phyloP scores from a whole-genome alignment of 73 alveolate genomes.

The Halteria grandinella region DNA sequence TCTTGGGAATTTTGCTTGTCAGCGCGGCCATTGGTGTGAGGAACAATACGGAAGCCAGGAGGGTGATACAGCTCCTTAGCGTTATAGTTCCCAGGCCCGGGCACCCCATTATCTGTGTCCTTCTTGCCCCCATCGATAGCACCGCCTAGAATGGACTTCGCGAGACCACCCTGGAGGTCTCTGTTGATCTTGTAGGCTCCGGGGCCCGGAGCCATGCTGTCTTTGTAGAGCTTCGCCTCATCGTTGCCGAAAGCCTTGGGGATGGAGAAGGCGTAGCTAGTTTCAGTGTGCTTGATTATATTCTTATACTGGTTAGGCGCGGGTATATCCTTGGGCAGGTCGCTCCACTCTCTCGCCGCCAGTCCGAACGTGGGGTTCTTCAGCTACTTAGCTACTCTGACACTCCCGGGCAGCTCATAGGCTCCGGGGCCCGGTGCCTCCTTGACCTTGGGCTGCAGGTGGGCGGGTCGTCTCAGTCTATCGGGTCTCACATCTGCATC shows the following conservation, averaged over 20 bases:
- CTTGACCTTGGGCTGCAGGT: constrained; percentile 29
- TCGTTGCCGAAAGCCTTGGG: constrained; percentile 14
- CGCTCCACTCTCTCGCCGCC: constrained; percentile 32
- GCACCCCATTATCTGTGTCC: constrained; percentile 66
- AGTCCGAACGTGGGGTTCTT: constrained; percentile 25
- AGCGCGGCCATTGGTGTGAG: not conserved
- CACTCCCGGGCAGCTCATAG: constrained; percentile 7
- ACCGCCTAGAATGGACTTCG: constrained; percentile 62
- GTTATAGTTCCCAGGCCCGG: constrained; percentile 68
- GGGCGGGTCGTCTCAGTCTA: no score
- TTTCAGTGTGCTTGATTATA: constrained; percentile 39
- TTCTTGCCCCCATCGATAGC: constrained; percentile 37
- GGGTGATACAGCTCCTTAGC: not conserved
- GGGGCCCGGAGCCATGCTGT: constrained; percentile 54
- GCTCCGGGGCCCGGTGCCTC: constrained; percentile 65
- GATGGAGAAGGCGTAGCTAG: constrained; percentile 32
- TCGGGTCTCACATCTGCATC: constrained; percentile 51
- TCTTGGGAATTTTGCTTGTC: not conserved
- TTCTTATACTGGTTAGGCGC: constrained; percentile 39
- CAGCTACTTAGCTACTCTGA: not conserved
- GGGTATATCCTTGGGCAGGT: constrained; percentile 22
- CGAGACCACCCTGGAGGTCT: constrained; percentile 43
- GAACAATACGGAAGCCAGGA: constrained; percentile 52
- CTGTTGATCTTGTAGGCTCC: constrained; percentile 45
- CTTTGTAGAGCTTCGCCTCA: constrained; percentile 14